Conservation (phyloP, 129 eudicot species). For the Tagetes erecta region DNA sequence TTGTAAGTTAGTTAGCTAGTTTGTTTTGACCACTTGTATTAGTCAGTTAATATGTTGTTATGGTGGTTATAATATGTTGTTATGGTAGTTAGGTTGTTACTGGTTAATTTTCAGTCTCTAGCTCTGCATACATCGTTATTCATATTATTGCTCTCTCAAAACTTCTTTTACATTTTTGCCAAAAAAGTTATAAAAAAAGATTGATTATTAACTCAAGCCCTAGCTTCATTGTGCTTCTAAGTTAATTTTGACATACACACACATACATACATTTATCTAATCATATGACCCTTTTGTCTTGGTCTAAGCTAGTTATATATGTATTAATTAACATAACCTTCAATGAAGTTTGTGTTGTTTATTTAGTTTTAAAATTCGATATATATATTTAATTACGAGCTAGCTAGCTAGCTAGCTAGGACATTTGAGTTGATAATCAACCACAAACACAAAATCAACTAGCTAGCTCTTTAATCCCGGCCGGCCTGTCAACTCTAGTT, state of each 20-base stretch:
- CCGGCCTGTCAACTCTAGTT: conserved; percentile 26
- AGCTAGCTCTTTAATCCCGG: conserved; percentile 21
- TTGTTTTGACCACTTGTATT: not conserved
- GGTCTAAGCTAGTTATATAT: not conserved
- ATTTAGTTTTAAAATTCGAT: not conserved
- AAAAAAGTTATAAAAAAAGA: not conserved
- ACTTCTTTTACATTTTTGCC: not conserved
- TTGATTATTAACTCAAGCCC: not conserved
- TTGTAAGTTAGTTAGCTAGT: not conserved
- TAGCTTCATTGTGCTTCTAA: not conserved
- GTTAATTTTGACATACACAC: not conserved
- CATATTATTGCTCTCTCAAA: not conserved
- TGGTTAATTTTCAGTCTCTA: not conserved
- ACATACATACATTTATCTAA: too few relatives aligned
- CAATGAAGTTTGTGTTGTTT: not conserved
- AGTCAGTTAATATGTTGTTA: not conserved
- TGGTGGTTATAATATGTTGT: too few relatives aligned
- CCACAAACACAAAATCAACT: conserved; percentile 4
- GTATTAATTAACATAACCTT: not conserved
- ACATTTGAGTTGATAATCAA: conserved; percentile 9
- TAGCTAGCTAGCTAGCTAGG: not conserved
- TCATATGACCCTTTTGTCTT: not conserved
- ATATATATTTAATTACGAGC: too few relatives aligned
- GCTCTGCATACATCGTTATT: not conserved
- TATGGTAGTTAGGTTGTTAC: not conserved